Evolutionary conservation across 495 filamentous ascomycete genomes (phyloP).

Genomic region (Neurospora terricola): DNA sequence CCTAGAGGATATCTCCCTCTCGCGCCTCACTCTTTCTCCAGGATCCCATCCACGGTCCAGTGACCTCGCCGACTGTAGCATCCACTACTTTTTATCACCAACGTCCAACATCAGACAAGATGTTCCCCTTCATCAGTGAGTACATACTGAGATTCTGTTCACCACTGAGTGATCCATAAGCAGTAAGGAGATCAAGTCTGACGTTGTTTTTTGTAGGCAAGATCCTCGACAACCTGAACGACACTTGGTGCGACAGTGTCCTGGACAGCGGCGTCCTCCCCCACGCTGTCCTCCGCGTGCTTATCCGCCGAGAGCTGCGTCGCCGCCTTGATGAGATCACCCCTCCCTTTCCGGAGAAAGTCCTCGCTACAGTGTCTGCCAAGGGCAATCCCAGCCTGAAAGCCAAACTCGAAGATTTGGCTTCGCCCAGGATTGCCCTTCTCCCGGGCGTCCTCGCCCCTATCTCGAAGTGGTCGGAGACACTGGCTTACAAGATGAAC

Average conservation of each 20-base stretch:
- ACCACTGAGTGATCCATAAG: not conserved
- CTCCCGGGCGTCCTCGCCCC: not conserved
- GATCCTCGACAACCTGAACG: not conserved
- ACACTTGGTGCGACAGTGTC: constrained; percentile 17
- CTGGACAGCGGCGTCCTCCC: constrained; percentile 53
- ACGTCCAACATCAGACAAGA: not conserved
- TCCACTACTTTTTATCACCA: not conserved
- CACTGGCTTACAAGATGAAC: constrained; percentile 44
- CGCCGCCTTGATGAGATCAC: constrained; percentile 40
- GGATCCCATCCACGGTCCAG: not conserved
- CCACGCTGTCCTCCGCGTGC: constrained; percentile 44
- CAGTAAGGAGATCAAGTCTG: not conserved
- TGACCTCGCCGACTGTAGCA: not conserved
- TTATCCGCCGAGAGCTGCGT: constrained; percentile 45
- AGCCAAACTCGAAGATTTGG: not conserved
- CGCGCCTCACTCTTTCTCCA: not conserved
- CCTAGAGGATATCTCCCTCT: not conserved
- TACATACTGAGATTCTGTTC: not conserved
- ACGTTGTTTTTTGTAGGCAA: not conserved
- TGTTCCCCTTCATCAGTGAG: not conserved
- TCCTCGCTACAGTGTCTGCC: not conserved
- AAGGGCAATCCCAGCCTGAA: not conserved
- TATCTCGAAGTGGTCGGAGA: constrained; percentile 8
- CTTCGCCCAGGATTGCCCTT: constrained; percentile 28
- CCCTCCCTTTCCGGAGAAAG: not conserved